These are phyloP conservation scores for Populus trichocarpa DNA, from an alignment of 441 rosid species.

Conservation along the genomic window DNA sequence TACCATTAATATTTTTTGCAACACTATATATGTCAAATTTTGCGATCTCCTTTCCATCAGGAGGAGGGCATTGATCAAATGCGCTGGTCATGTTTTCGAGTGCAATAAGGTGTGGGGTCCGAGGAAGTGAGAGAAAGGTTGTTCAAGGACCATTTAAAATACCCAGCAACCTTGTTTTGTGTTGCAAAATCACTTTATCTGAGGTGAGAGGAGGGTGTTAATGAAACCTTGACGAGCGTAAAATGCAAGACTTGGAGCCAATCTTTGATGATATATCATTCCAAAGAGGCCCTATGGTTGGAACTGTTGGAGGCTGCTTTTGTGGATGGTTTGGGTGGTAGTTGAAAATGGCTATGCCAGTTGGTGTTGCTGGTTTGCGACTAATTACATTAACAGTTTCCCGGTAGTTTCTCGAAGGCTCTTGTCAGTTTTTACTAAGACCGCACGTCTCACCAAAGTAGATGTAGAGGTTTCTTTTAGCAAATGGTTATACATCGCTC, in stretches of 20 bases:
- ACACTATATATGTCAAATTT: constrained; percentile 26
- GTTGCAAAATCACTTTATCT: constrained; percentile 46
- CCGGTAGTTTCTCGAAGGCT: constrained; percentile 33
- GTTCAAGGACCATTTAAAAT: constrained; percentile 53
- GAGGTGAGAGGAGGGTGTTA: constrained; percentile 43
- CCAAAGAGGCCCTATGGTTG: constrained; percentile 30
- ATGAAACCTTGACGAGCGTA: constrained; percentile 41
- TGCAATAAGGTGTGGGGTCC: constrained; percentile 56
- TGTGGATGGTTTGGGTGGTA: constrained; percentile 44
- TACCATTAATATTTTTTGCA: constrained; percentile 34
- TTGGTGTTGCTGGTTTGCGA: constrained; percentile 24
- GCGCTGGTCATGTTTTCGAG: constrained; percentile 33
- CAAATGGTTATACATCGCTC: constrained; percentile 50
- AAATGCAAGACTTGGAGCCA: constrained; percentile 47
- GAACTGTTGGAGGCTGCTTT: constrained; percentile 21
- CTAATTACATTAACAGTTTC: constrained; percentile 23
- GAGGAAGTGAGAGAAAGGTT: constrained; percentile 55
- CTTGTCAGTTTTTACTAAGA: constrained; percentile 47
- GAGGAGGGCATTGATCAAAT: constrained; percentile 45
- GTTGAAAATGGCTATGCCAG: constrained; percentile 30
- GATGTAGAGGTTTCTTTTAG: constrained; percentile 41
- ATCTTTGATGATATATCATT: constrained; percentile 21
- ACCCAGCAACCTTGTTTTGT: constrained; percentile 45
- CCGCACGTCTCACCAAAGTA: constrained; percentile 67
- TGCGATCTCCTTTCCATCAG: constrained; percentile 27